Percentiles rank a stretch among this genome's conserved stretches.
Evolutionary conservation across 2,329 filamentous ascomycete genomes (phyloP).

Genomic region (Fragosphaeria purpurea): DNA sequence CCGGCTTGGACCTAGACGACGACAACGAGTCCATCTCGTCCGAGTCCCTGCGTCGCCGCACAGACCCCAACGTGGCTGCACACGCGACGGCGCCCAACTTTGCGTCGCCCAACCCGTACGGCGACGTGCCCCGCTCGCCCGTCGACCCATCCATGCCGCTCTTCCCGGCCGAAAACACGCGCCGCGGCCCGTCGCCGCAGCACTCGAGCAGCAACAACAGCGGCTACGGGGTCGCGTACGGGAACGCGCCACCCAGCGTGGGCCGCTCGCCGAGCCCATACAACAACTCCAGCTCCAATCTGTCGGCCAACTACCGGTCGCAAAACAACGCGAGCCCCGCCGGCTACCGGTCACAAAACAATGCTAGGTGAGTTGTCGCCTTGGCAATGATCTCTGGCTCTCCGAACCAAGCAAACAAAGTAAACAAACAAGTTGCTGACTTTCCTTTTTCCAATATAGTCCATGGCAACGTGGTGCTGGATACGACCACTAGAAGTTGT

Average conservation of each 20-base stretch:
- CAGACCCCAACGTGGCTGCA: constrained; percentile 15
- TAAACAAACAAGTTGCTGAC: constrained; percentile 14
- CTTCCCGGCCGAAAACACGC: constrained; percentile 31
- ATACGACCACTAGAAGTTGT: constrained; percentile 29
- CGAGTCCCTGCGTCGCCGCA: constrained; percentile 39
- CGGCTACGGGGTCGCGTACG: not conserved
- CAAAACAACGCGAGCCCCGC: constrained; percentile 33
- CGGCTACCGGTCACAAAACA: constrained; percentile 5
- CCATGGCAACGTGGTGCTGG: constrained; percentile 48
- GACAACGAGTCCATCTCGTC: constrained; percentile 60
- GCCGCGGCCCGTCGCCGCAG: constrained; percentile 19
- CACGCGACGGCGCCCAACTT: constrained; percentile 9
- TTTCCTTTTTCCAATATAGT: constrained; percentile 20
- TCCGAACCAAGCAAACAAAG: too few relatives aligned
- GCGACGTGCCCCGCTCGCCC: constrained; percentile 31
- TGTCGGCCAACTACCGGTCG: constrained; percentile 21
- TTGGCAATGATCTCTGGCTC: not conserved
- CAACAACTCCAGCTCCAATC: constrained; percentile 14
- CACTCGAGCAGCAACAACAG: constrained; percentile 12
- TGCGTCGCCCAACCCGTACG: constrained; percentile 19
- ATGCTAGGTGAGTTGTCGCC: constrained; percentile 26
- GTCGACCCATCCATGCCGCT: constrained; percentile 40
- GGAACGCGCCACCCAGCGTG: constrained; percentile 10
- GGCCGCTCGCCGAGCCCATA: constrained; percentile 19
- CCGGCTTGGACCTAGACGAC: constrained; percentile 57